Conservation (phyloP, 495 filamentous ascomycete genomes). For the Neurospora sp. region DNA sequence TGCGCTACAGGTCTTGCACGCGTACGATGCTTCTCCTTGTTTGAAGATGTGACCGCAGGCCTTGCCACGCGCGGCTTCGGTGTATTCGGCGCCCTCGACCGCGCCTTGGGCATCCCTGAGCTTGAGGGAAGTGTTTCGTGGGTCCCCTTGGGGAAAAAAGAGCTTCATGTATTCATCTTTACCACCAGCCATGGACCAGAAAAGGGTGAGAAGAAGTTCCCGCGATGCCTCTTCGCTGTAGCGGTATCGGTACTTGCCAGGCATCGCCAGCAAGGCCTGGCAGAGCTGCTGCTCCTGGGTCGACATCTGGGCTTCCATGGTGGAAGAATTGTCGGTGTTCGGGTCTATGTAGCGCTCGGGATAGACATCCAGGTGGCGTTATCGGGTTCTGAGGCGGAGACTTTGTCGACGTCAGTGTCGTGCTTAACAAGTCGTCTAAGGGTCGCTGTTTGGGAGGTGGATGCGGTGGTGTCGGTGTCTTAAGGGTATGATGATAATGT, state of each 20-base stretch:
- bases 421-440: neutral
- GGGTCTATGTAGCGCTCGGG: neutral
- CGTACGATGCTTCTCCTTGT: constrained; percentile 81
- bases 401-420: neutral
- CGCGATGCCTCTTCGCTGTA: constrained; percentile 60
- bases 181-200: constrained; percentile 71
- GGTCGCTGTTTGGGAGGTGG: neutral
- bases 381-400: neutral
- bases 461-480: neutral
- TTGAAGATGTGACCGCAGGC: constrained; percentile 97
- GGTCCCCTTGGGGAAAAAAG: constrained; percentile 66
- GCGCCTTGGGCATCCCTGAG: constrained; percentile 82
- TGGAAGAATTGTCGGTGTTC: constrained; percentile 1
- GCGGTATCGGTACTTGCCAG: constrained; percentile 55
- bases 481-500: neutral
- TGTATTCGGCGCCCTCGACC: constrained; percentile 88
- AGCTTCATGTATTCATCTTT: constrained; percentile 59
- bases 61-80: constrained; percentile 81
- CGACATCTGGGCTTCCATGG: constrained; percentile 43
- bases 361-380: neutral
- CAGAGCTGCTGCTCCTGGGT: constrained; percentile 74
- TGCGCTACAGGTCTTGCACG: constrained; percentile 82
- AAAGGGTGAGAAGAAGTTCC: constrained; percentile 67
- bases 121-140: constrained; percentile 42
- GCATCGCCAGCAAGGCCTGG: constrained; percentile 61